These are phyloP conservation scores for Lactuca sativa DNA, from an alignment of 129 eudicot species.

Conservation along the genomic window DNA sequence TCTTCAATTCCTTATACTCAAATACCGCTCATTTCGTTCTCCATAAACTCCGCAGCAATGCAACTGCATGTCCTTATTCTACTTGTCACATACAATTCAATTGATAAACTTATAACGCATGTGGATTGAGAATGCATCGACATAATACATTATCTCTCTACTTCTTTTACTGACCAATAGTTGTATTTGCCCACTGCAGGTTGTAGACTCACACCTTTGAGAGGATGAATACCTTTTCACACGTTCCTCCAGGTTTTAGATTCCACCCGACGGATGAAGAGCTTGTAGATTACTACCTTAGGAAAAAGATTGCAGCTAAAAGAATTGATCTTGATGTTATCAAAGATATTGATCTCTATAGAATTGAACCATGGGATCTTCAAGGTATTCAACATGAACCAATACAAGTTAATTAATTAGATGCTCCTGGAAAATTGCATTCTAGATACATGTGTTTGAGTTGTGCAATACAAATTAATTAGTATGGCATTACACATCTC, in stretches of 20 bases:
- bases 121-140: neutral
- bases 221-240: slow-evolving; percentile 38
- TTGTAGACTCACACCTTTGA: slow-evolving; percentile 14
- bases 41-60: neutral
- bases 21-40: neutral
- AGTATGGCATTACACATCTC: slow-evolving; percentile 5
- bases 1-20: neutral
- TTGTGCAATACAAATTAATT: slow-evolving; percentile 3
- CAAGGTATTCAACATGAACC: slow-evolving; percentile 28
- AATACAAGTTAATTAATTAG: neutral
- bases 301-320: slow-evolving; percentile 43
- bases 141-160: neutral
- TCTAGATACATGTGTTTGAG: neutral
- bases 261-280: slow-evolving; percentile 50
- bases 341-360: slow-evolving; percentile 42
- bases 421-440: slow-evolving; percentile 6
- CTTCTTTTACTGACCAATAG: neutral
- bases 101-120: neutral
- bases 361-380: slow-evolving; percentile 50
- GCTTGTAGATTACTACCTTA: slow-evolving; percentile 46
- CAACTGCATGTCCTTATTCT: slow-evolving; percentile 10
- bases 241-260: slow-evolving; percentile 53
- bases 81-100: neutral
- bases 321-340: slow-evolving; percentile 42
- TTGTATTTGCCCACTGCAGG: slow-evolving; percentile 39